phyloP scores from a whole-genome alignment of 225 moss, liverwort and hornwort species.

The Physcomitrellopsis africana region DNA sequence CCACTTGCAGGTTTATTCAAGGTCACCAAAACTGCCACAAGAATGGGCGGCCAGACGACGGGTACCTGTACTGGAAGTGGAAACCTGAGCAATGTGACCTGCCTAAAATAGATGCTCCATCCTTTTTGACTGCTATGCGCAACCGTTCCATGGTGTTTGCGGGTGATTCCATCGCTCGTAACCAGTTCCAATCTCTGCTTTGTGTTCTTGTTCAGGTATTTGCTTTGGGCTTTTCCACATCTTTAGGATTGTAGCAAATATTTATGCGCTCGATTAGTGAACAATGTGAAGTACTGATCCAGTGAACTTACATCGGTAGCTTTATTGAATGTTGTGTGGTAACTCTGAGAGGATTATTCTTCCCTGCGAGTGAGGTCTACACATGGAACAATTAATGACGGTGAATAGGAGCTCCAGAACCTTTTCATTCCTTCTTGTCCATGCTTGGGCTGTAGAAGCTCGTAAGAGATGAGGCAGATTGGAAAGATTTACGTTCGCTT shows the following conservation, averaged over 20 bases:
- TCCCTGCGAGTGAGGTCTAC: too few relatives aligned
- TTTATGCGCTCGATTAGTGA: neutral
- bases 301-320: too few relatives aligned
- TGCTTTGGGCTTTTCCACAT: neutral
- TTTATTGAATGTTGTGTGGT: too few relatives aligned
- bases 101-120: slow-evolving; percentile 53
- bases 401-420: neutral
- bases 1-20: slow-evolving; percentile 69
- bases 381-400: too few relatives aligned
- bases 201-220: slow-evolving; percentile 81
- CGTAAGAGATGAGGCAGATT: neutral
- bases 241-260: neutral
- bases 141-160: slow-evolving; percentile 70
- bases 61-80: slow-evolving; percentile 81
- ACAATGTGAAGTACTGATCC: neutral
- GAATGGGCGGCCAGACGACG: slow-evolving; percentile 75
- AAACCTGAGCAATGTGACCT: slow-evolving; percentile 76
- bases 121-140: slow-evolving; percentile 60
- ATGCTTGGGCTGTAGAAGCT: too few relatives aligned
- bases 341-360: too few relatives aligned
- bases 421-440: too few relatives aligned
- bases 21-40: slow-evolving; percentile 69
- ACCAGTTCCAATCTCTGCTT: slow-evolving; percentile 88
- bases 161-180: slow-evolving; percentile 92
- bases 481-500: neutral